Conservation (phyloP, 345 rosid species). For the Gossypium sturtianum region DNA sequence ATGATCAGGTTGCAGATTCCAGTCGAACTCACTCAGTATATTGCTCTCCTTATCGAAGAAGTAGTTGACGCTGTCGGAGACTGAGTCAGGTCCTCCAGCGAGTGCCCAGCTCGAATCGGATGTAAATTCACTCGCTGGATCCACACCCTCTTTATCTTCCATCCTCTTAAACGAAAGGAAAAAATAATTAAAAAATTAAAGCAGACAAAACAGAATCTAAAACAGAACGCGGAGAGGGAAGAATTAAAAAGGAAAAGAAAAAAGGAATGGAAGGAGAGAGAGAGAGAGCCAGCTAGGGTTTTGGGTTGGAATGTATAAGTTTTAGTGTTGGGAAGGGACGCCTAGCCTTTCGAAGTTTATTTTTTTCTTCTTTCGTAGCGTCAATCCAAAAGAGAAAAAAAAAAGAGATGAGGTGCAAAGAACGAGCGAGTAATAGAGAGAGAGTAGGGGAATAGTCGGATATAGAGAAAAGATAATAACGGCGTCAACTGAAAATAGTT, state of each 20-base stretch:
- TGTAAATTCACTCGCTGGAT: constrained; percentile 36
- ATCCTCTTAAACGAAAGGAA: constrained; percentile 5
- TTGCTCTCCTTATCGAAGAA: constrained; percentile 44
- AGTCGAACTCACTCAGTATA: constrained; percentile 59
- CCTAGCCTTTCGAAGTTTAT: constrained; percentile 10
- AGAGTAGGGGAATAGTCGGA: not conserved
- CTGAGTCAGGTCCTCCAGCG: constrained; percentile 13
- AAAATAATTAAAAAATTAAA: not conserved
- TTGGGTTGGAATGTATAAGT: not conserved
- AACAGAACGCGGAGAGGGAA: not conserved
- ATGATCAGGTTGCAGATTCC: constrained; percentile 40
- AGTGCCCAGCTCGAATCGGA: constrained; percentile 33
- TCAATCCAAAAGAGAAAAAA: constrained; percentile 5
- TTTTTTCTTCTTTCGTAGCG: constrained; percentile 3
- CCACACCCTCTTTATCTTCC: constrained; percentile 33
- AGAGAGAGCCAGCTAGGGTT: constrained; percentile 41
- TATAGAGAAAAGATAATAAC: constrained; percentile 17
- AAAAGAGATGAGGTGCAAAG: not conserved
- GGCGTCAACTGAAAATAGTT: constrained; percentile 26
- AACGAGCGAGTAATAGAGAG: not conserved
- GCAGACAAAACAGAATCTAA: constrained; percentile 3
- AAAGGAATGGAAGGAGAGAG: constrained; percentile 11
- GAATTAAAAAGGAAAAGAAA: not conserved
- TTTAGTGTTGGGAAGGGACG: constrained; percentile 29
- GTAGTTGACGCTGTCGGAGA: constrained; percentile 38